Evolutionary conservation across 2,329 filamentous ascomycete species (phyloP).

Genomic region (Fusarium redolens): DNA sequence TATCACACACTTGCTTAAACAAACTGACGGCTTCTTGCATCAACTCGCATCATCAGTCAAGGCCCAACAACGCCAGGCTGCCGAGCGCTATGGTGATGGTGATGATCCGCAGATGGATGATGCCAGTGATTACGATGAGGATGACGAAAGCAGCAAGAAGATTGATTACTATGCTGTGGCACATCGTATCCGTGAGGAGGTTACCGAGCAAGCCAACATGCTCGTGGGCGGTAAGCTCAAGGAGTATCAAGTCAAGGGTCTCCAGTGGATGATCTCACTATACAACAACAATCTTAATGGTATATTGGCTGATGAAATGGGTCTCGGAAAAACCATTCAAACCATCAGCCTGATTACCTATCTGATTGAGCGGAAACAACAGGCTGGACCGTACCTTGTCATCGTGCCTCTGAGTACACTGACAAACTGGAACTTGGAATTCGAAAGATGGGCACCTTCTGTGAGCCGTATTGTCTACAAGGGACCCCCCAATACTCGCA

Average conservation of each 20-base stretch:
- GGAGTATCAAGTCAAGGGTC: constrained; percentile 97
- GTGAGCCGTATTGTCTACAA: constrained; percentile 94
- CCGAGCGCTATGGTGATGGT: constrained; percentile 80
- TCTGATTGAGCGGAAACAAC: constrained; percentile 94
- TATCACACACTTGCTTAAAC: constrained; percentile 95
- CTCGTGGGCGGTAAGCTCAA: constrained; percentile 93
- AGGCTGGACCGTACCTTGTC: constrained; percentile 92
- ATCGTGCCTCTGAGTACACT: constrained; percentile 97
- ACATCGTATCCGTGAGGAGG: constrained; percentile 93
- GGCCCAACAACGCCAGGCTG: constrained; percentile 87
- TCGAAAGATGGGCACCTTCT: constrained; percentile 97
- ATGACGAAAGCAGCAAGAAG: constrained; percentile 79
- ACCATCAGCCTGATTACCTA: constrained; percentile 98
- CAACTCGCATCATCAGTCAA: constrained; percentile 96
- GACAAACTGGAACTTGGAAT: constrained; percentile 98
- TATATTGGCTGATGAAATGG: constrained; percentile 99
- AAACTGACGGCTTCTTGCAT: constrained; percentile 97
- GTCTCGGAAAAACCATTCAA: constrained; percentile 99
- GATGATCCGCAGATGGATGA: constrained; percentile 64
- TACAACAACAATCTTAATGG: constrained; percentile 99
- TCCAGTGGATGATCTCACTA: constrained; percentile 99
- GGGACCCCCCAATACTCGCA: constrained; percentile 87
- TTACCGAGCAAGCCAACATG: constrained; percentile 83
- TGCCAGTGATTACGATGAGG: constrained; percentile 74
- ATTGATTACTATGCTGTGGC: constrained; percentile 99